These are phyloP conservation scores for Funneliformis mosseae DNA, from an alignment of 192 early-diverging fungal species.

Conservation along the genomic window DNA sequence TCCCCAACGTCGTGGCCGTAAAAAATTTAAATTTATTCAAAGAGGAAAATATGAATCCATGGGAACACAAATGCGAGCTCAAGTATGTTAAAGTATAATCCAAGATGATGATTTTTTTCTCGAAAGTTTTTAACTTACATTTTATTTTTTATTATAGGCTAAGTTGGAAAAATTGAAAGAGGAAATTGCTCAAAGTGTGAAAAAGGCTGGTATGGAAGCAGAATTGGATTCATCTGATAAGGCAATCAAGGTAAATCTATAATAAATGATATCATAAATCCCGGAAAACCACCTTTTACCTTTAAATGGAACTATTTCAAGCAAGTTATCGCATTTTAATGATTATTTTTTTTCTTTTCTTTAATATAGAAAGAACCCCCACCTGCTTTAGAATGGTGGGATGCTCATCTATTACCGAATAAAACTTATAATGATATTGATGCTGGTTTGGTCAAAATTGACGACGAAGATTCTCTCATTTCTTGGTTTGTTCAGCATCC, in stretches of 20 bases:
- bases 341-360: neutral
- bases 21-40: slow-evolving; percentile 75
- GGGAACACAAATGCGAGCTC: slow-evolving; percentile 80
- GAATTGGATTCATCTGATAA: slow-evolving; percentile 74
- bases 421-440: slow-evolving; percentile 68
- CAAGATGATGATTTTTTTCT: neutral
- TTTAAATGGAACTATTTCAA: no score
- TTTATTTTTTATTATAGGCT: slow-evolving; percentile 38
- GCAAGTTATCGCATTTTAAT: neutral
- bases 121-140: neutral
- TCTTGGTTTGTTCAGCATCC: slow-evolving; percentile 86
- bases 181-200: slow-evolving; percentile 71
- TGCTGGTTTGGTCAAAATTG: slow-evolving; percentile 39
- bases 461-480: slow-evolving; percentile 59
- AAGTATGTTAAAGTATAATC: slow-evolving; percentile 53
- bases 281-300: neutral
- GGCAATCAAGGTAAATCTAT: slow-evolving; percentile 56
- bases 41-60: slow-evolving; percentile 81
- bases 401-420: slow-evolving; percentile 76
- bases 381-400: slow-evolving; percentile 97
- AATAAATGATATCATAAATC: neutral
- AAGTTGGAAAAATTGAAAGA: slow-evolving; percentile 73
- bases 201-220: slow-evolving; percentile 71
- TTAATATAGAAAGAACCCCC: slow-evolving; percentile 63
- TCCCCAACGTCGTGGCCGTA: slow-evolving; percentile 48